Evolutionary conservation across 805 yeast species (phyloP).

Genomic region (Lachancea cidri): DNA sequence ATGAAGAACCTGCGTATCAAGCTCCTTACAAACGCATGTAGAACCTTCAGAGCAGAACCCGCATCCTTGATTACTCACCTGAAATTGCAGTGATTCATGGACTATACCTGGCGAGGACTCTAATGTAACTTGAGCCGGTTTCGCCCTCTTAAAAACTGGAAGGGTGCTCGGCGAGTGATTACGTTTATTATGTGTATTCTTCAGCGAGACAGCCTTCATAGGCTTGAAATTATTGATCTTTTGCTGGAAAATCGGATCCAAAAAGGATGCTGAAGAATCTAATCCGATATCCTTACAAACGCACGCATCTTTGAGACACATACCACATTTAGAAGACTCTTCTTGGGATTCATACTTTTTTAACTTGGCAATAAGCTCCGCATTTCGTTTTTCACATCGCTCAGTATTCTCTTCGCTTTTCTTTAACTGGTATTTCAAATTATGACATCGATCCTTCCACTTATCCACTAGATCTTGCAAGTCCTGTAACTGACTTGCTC

Average conservation of each 20-base stretch:
- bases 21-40: slow-evolving; percentile 88
- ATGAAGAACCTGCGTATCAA: slow-evolving; percentile 29
- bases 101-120: slow-evolving; percentile 22
- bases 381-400: slow-evolving; percentile 7
- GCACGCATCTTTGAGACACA: slow-evolving; percentile 66
- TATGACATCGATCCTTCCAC: slow-evolving; percentile 42
- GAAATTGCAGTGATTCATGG: background rate
- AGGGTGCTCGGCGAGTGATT: background rate
- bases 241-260: slow-evolving; percentile 27
- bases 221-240: slow-evolving; percentile 47
- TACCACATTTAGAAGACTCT: slow-evolving; percentile 44
- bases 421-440: slow-evolving; percentile 11
- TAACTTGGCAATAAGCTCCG: background rate
- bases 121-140: slow-evolving; percentile 15
- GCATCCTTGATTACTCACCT: slow-evolving; percentile 54
- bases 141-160: slow-evolving; percentile 5
- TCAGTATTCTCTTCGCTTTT: slow-evolving; percentile 1
- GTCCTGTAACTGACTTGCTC: slow-evolving; percentile 77
- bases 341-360: background rate
- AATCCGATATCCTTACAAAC: slow-evolving; percentile 45
- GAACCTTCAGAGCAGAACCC: slow-evolving; percentile 93
- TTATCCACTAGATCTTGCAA: slow-evolving; percentile 46
- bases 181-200: background rate
- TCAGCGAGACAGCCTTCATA: slow-evolving; percentile 51
- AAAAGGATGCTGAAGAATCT: slow-evolving; percentile 15